Conservation (phyloP, 2,329 filamentous ascomycete genomes). For the Dactylellina sp. region DNA sequence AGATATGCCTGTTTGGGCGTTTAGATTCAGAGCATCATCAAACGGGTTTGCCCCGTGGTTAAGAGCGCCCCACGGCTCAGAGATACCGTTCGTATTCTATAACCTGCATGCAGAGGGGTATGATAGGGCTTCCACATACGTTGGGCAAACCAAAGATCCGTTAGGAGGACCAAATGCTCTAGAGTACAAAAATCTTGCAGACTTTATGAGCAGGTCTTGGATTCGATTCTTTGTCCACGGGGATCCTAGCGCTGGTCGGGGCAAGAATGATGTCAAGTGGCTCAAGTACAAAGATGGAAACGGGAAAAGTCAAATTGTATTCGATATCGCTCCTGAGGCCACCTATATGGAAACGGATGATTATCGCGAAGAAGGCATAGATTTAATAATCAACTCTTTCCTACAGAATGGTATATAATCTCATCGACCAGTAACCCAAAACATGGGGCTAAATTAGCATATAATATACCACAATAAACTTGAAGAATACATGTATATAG, state of each 20-base stretch:
- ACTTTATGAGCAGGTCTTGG: constrained; percentile 35
- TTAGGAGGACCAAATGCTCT: constrained; percentile 59
- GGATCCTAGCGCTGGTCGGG: neutral
- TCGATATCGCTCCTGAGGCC: constrained; percentile 61
- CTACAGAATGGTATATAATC: constrained; percentile 12
- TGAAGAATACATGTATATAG: too few relatives aligned
- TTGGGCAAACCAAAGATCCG: constrained; percentile 5
- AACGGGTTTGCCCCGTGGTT: constrained; percentile 65
- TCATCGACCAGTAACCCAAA: too few relatives aligned
- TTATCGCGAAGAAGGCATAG: constrained; percentile 62
- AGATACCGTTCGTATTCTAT: constrained; percentile 63
- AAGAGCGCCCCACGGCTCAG: constrained; percentile 69
- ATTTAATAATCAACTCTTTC: constrained; percentile 60
- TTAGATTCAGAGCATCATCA: constrained; percentile 72
- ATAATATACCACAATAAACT: too few relatives aligned
- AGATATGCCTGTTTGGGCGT: constrained; percentile 70
- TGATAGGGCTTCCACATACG: neutral
- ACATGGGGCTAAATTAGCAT: too few relatives aligned
- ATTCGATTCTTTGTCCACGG: constrained; percentile 9
- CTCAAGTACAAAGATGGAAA: constrained; percentile 60
- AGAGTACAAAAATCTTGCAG: constrained; percentile 26
- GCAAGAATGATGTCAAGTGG: constrained; percentile 59
- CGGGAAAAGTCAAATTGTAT: constrained; percentile 61
- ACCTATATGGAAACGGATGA: constrained; percentile 62
- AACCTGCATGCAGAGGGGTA: constrained; percentile 60